Percentiles rank a stretch among this genome's conserved stretches.
These are phyloP conservation scores for Sparassis latifolia DNA, from an alignment of 1,284 basidiomycete genomes.

Conservation along the genomic window DNA sequence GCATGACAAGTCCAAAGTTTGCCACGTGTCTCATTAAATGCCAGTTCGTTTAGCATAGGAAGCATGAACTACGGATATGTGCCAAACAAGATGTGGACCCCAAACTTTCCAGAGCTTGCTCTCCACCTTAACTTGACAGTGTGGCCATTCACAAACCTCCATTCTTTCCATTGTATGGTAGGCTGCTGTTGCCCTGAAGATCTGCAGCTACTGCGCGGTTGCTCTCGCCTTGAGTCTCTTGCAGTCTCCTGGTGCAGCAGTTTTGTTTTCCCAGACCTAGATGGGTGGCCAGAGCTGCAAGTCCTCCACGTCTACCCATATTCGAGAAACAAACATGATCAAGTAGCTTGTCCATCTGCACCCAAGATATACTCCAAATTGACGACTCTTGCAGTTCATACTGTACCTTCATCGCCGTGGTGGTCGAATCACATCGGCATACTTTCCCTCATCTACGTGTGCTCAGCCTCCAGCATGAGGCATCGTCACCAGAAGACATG, in stretches of 20 bases:
- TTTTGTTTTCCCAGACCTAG: not conserved
- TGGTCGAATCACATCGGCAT: not conserved
- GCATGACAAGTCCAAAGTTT: not conserved
- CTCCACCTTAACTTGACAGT: too few species aligned
- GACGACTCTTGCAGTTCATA: slow-evolving; percentile 3
- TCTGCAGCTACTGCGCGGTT: not conserved
- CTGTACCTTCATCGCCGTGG: not conserved
- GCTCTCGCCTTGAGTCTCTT: not conserved
- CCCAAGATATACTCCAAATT: not conserved
- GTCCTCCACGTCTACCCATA: slow-evolving; percentile 1
- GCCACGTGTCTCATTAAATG: not conserved
- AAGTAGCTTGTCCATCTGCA: not conserved
- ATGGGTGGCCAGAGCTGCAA: slow-evolving; percentile 1
- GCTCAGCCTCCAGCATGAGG: slow-evolving; percentile 2
- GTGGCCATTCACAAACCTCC: not conserved
- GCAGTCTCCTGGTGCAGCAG: not conserved
- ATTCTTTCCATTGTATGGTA: slow-evolving; percentile 3
- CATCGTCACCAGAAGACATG: not conserved
- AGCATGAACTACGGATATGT: not conserved
- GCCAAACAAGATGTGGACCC: not conserved
- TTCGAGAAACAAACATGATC: not conserved
- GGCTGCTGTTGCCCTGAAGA: not conserved
- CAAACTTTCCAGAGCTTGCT: not conserved
- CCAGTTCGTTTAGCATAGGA: not conserved
- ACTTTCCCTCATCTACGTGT: slow-evolving; percentile 8